Conservation (phyloP, 306 rosid species). For the Astragalus membranaceus region DNA sequence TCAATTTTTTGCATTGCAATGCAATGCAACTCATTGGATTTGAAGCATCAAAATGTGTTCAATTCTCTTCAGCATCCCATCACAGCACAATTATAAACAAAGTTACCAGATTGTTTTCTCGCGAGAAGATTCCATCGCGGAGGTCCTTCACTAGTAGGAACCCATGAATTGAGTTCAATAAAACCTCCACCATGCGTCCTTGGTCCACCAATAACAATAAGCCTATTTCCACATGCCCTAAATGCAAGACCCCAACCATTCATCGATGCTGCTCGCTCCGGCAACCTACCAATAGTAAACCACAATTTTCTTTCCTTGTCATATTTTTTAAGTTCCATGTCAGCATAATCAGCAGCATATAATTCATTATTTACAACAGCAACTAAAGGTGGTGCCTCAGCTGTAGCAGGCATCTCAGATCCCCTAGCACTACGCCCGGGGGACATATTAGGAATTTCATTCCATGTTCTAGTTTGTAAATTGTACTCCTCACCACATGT, state of each 20-base stretch:
- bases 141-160: constrained; percentile 89
- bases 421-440: constrained; percentile 57
- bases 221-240: constrained; percentile 85
- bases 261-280: constrained; percentile 65
- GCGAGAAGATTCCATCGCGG: constrained; percentile 81
- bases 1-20: constrained; percentile 32
- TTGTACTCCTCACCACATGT: constrained; percentile 83
- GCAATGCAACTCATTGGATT: constrained; percentile 10
- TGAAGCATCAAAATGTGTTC: constrained; percentile 28
- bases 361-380: constrained; percentile 78
- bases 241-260: constrained; percentile 99
- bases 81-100: constrained; percentile 97
- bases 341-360: constrained; percentile 82
- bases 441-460: constrained; percentile 76
- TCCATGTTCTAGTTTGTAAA: constrained; percentile 64
- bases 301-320: constrained; percentile 48
- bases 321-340: constrained; percentile 77
- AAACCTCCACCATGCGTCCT: constrained; percentile 66
- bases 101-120: constrained; percentile 60
- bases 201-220: constrained; percentile 85
- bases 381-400: constrained; percentile 91
- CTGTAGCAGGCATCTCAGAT: constrained; percentile 52
- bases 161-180: constrained; percentile 88
- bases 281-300: constrained; percentile 68
- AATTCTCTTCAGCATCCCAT: constrained; percentile 80